Base-by-base conservation (phyloP, 352 stramenopile genomes). In the Globisporangium middletonii region DNA sequence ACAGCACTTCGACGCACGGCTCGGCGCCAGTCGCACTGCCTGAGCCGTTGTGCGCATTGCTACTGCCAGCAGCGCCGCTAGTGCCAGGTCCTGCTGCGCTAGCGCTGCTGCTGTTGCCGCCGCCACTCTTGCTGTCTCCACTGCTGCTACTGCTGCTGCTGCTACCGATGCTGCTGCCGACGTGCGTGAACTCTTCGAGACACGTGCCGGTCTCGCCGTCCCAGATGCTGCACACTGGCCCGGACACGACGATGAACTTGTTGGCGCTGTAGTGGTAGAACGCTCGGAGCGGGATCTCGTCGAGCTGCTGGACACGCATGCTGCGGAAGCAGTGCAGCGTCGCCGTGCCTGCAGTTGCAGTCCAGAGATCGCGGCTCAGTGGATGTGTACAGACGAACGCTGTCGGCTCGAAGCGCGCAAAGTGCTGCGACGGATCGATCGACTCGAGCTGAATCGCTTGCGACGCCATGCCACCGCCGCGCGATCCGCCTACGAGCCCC, bases 251-350 rank as follows among this genome's bases (percentile, higher is more conserved):
- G 7, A 89, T 55, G 45, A 92, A 92, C 35, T 77, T 70, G 51
- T 92, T 89, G 4, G 72, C 73, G 1, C 64, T 75, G 55, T 87
- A 85, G 55, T 88, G 71, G 37, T 87, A 92, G 55, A 92, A 92
- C 0, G 79, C 79, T 26, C 72, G 69, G 2, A 92, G 50, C 2
- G 82, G 82, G 27, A 92, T 79, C 42, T 88, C 82, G 26, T 88
- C 79, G 42, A 83, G 76, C 38, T 86, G 76, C 55, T 92, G 79
- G 1, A 83, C 76, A 4, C 79, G 80, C 8, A 65, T 66, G 42
- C 67, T 86, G 3, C 72, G 69, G 48, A 93, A 79, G 2, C 71
- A 54, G 19, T 91, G 80, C 18, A 93, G 49, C 0, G 73, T 85
- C 16, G 68, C 67, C 11, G 71, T 79, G 16, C 72, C 70, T 0